These are phyloP conservation scores for Truncatella angustata DNA, from an alignment of 2,329 filamentous ascomycete species.

Conservation along the genomic window DNA sequence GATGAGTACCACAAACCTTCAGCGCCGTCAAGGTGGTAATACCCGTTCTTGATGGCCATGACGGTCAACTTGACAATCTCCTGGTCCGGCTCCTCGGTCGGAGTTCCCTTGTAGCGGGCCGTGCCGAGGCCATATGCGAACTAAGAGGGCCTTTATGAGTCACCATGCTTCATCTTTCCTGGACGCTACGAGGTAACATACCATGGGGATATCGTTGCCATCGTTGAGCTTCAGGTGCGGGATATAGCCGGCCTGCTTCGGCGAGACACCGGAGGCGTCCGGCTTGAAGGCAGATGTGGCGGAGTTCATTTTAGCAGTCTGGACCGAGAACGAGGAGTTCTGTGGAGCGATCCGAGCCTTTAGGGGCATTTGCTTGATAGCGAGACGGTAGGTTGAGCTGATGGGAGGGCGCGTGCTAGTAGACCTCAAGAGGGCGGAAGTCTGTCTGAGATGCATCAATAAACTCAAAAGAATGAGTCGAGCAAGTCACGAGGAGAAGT, in stretches of 20 bases:
- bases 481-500: too few relatives aligned
- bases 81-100: slow-evolving; percentile 52
- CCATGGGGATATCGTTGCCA: slow-evolving; percentile 70
- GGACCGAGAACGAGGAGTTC: not conserved
- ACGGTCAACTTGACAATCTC: slow-evolving; percentile 49
- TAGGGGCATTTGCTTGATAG: too few relatives aligned
- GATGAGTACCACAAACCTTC: slow-evolving; percentile 51
- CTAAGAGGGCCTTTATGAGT: too few relatives aligned
- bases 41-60: slow-evolving; percentile 67
- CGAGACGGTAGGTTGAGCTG: not conserved
- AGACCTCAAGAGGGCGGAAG: not conserved
- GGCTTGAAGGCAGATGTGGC: slow-evolving; percentile 36
- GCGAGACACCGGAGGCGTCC: slow-evolving; percentile 35
- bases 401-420: not conserved
- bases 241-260: slow-evolving; percentile 42
- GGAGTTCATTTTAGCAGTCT: slow-evolving; percentile 38
- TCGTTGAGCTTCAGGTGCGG: slow-evolving; percentile 70
- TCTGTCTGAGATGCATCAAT: not conserved
- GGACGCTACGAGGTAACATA: too few relatives aligned
- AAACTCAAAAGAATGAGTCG: not conserved
- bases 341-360: too few relatives aligned
- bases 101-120: slow-evolving; percentile 56
- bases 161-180: too few relatives aligned
- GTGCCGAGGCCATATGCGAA: slow-evolving; percentile 73
- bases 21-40: slow-evolving; percentile 72